Base-by-base conservation (phyloP, 192 early-diverging fungal genomes). In the Tieghemiomyces parasiticus region DNA sequence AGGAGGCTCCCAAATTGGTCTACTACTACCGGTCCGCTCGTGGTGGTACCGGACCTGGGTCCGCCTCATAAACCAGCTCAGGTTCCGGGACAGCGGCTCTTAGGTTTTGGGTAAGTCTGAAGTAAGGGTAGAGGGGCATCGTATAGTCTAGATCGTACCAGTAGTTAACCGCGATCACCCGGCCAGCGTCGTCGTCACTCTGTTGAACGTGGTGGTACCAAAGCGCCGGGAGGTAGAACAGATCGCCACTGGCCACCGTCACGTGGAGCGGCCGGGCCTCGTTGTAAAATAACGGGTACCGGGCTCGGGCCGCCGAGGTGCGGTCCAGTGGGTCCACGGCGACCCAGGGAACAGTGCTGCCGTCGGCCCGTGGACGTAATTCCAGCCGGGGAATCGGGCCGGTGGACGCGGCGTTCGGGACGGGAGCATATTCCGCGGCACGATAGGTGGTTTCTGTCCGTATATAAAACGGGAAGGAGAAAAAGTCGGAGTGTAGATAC, bases 161-260 rank as follows among this genome's bases (percentile, higher is more conserved):
- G 25, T 65, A 78, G 50, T 78, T 78, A 20, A 78, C 70, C 8
- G 77, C 77, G 3, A 78, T 69, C 29, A 59, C 63, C 16, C 35
- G 38, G 12, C 38, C 56, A 19, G 9, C 19, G 19, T 14, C 14
- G 10, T 69, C 61, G 26, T 38, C 38, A 13, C 35, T 28, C 50
- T 78, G 77, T 24, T 66, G 46, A 3, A 78, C 77, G 28, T 65
- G 61, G 58, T 78, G 77, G 46, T 67, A 65, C 77, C 74, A 78
- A 55, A 71, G 25, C 19, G 71, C 52, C 2, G 77, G 74, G 0
- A 78, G 65, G 51, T 76, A 78, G n/a, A 78, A 38, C 55, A 58
- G 34, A 26, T 58, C 55, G 34, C 55, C 55, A n/a, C 22, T 38
- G 55, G 34, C n/a, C 13, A 58, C 55, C 31, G 55, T 58, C 33